These are phyloP conservation scores for Pyrrhoderma lamaoense DNA, from an alignment of 1,284 basidiomycete genomes.

Conservation along the genomic window DNA sequence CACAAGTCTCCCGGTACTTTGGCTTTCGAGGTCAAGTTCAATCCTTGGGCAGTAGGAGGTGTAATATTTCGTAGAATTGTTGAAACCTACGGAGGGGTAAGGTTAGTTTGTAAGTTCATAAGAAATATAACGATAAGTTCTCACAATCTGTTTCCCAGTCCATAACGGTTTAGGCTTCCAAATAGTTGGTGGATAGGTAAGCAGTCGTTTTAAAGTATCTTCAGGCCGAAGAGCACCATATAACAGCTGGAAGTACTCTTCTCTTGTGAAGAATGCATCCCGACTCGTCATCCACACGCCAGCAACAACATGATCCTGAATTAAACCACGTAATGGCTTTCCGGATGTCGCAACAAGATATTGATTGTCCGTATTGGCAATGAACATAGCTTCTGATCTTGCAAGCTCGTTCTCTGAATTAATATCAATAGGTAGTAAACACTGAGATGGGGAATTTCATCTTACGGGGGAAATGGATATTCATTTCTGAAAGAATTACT, in stretches of 20 bases:
- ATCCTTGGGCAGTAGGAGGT: constrained; percentile 71
- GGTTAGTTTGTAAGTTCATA: not conserved
- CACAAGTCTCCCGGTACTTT: constrained; percentile 84
- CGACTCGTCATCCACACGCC: constrained; percentile 99
- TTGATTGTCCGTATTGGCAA: constrained; percentile 98
- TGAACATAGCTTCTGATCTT: constrained; percentile 87
- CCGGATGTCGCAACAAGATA: constrained; percentile 98
- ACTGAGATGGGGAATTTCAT: constrained; percentile 11
- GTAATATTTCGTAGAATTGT: constrained; percentile 91
- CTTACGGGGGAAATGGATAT: constrained; percentile 97
- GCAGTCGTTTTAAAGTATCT: constrained; percentile 66
- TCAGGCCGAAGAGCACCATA: constrained; percentile 95
- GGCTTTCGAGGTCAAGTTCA: constrained; percentile 83
- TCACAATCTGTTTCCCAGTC: constrained; percentile 97
- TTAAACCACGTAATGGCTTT: constrained; percentile 94
- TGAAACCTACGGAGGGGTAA: constrained; percentile 66
- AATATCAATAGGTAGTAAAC: not conserved
- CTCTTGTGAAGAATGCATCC: constrained; percentile 89
- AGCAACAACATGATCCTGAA: constrained; percentile 98
- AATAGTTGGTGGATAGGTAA: constrained; percentile 86
- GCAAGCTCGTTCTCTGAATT: constrained; percentile 81
- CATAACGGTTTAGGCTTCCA: constrained; percentile 88
- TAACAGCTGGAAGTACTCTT: constrained; percentile 95
- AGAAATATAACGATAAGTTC: constrained; percentile 23
- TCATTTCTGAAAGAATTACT: constrained; percentile 93